Base-by-base conservation (phyloP, 768 basidiomycete genomes). In the Leccinum disarticulatum region DNA sequence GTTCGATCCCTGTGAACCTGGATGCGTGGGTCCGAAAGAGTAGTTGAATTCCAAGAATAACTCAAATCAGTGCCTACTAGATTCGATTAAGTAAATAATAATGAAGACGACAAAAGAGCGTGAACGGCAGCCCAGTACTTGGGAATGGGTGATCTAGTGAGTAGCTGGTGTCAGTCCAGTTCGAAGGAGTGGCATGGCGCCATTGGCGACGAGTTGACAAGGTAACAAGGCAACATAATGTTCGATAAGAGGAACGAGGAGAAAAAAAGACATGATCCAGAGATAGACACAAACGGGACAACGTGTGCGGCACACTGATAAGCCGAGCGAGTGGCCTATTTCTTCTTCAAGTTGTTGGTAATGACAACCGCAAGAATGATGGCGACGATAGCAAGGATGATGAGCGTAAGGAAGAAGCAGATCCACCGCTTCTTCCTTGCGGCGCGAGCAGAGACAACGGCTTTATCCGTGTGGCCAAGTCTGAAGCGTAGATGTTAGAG, bases 341-440 rank as follows among this genome's bases (percentile, higher is more conserved):
- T 79, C 55, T 75, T 71, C 56, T 74, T 72, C 49, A 70, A 76
- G 64, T 80, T 77, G 52, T 81, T 78, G 48, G 75, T 80, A 22
- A 83, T 74, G 28, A 88, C 80, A 33, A 86, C 79, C 6, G 82
- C 86, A 28, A 83, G 77, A 31, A 91, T 77, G 54, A 90, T 79
- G 49, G 82, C 87, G 49, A 85, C 78, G 52, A 91, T 82, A 63
- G 87, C 83, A 59, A 88, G 78, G 56, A 94, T 68, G 59, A 92
- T 69, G 57, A 95, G 68, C 57, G 75, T 70, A 61, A 93, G 85
- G 76, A 85, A 71, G 81, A 96, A 96, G 77, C 95, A 98, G 72
- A 96, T 95, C 94, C 95, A 97, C 68, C 95, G 87, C 83, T 96
- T 98, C 76, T 88, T 93, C 61, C 96, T 87, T 22, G 96, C 96